Evolutionary conservation across 805 yeast genomes (phyloP).

Genomic region (Ogataea saltuana): DNA sequence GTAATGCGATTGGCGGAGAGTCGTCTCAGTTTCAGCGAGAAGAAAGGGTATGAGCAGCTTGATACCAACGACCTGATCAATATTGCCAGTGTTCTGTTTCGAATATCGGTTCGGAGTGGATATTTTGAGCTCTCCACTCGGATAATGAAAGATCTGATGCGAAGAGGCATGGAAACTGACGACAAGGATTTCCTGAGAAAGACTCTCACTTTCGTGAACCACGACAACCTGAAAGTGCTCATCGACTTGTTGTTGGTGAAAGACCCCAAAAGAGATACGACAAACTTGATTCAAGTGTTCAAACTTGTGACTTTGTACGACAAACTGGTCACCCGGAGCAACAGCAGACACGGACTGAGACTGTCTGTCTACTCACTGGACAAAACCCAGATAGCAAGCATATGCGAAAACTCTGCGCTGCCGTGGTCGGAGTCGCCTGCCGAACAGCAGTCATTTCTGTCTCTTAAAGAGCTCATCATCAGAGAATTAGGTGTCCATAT

Average conservation of each 20-base stretch:
- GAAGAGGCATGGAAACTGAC: neutral
- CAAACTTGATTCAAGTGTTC: conserved; percentile 11
- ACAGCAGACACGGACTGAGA: conserved; percentile 7
- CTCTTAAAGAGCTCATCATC: conserved; percentile 9
- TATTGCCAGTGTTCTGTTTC: conserved; percentile 6
- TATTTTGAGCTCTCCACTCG: neutral
- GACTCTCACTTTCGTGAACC: conserved; percentile 4
- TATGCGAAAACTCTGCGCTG: conserved; percentile 13
- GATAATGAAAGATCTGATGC: conserved; percentile 7
- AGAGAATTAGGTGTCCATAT: conserved; percentile 17
- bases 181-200: neutral
- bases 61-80: conserved; percentile 6
- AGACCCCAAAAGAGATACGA: conserved; percentile 11
- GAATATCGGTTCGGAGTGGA: conserved; percentile 6
- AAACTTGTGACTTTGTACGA: conserved; percentile 15
- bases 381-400: conserved; percentile 14
- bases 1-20: neutral
- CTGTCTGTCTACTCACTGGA: conserved; percentile 11
- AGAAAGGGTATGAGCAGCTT: neutral
- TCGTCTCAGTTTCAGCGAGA: neutral
- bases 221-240: conserved; percentile 8
- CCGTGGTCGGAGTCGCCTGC: neutral
- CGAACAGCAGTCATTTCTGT: neutral
- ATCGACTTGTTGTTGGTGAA: conserved; percentile 18
- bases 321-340: conserved; percentile 9